Base-by-base conservation (phyloP, 805 yeast genomes). In the Naumovozyma castellii region DNA sequence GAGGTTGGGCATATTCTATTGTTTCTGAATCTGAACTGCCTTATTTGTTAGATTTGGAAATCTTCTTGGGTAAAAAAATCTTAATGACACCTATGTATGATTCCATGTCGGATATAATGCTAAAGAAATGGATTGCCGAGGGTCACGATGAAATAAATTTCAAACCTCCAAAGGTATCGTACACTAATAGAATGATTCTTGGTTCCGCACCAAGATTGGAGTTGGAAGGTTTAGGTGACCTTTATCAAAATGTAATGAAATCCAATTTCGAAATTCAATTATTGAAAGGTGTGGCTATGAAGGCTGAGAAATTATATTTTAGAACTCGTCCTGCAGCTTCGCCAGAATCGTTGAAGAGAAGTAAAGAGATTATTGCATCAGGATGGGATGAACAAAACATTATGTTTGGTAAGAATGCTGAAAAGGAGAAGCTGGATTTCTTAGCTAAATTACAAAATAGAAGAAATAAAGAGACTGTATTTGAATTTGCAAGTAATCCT, bases 1-100 rank as follows among this genome's bases (percentile, higher is more conserved):
- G 74, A 51, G 99, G 99, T 57, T 87, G 97, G 94, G 99, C 98
- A 0, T 92, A 84, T 59, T 81, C 96, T 2, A 76, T 92, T 44
- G 81, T 88, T 5, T 72, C 78, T 42, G 95, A 87, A 47, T 71
- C 76, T 40, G 99, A 92, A 59, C 64, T 90, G 42, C 95, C 98
- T 9, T 92, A 90, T 52, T 62, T 92, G 38, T 69, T 90, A 37
- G 99, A 92, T 61, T 69, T 92, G 51, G 97, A 92, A 58, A 61
- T 92, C 34, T 90, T 92, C 54, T 66, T 92, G 50, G 97, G 96
- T 5, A 76, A 81, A 53, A 86, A 87, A 57, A 71, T 92, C 22
- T 61, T 81, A 36, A 59, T 85, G 17, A 76, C 92, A 0, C 66
- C 77, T 33, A 78, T 80, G 83, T 76, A 75, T 53, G 82, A 80